A percentile compares a stretch with the other conserved stretches of the same genome.
These are phyloP conservation scores for Ceratobasidium sp. DNA, from an alignment of 1,284 basidiomycete species.

Conservation along the genomic window DNA sequence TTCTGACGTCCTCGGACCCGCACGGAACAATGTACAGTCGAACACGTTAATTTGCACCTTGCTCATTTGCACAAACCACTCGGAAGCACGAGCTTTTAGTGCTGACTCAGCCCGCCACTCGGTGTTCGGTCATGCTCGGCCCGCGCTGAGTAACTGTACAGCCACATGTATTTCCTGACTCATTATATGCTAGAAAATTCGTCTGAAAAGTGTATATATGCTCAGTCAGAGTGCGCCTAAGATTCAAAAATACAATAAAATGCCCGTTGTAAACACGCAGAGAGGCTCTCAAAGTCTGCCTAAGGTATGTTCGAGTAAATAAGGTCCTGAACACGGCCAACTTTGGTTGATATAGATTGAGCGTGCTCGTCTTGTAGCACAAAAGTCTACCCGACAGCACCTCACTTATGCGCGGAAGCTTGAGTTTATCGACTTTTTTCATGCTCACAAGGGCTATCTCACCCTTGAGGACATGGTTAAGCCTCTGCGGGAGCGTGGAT, in stretches of 20 bases:
- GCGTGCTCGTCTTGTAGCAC: neutral
- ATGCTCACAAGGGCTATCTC: neutral
- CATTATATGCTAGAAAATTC: constrained; percentile 41
- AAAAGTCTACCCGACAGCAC: neutral
- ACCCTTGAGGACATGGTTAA: constrained; percentile 5
- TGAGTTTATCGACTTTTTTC: constrained; percentile 18
- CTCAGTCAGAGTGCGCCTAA: too few relatives aligned
- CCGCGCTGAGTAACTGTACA: neutral
- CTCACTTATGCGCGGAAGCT: constrained; percentile 17
- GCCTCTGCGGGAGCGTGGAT: neutral
- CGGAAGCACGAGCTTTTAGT: too few relatives aligned
- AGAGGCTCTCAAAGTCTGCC: neutral
- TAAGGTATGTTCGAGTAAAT: neutral
- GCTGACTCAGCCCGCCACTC: constrained; percentile 18
- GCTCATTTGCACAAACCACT: too few relatives aligned
- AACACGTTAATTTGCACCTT: too few relatives aligned
- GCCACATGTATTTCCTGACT: constrained; percentile 16
- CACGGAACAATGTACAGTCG: neutral
- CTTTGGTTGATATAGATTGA: neutral
- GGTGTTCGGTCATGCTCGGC: too few relatives aligned
- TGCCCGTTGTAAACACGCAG: neutral
- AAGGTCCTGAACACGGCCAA: neutral
- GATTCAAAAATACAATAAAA: neutral
- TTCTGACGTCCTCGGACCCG: constrained; percentile 9
- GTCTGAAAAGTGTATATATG: constrained; percentile 9